Conservation (phyloP, 164 flowering plant genomes). For the Vitis rupestris region DNA sequence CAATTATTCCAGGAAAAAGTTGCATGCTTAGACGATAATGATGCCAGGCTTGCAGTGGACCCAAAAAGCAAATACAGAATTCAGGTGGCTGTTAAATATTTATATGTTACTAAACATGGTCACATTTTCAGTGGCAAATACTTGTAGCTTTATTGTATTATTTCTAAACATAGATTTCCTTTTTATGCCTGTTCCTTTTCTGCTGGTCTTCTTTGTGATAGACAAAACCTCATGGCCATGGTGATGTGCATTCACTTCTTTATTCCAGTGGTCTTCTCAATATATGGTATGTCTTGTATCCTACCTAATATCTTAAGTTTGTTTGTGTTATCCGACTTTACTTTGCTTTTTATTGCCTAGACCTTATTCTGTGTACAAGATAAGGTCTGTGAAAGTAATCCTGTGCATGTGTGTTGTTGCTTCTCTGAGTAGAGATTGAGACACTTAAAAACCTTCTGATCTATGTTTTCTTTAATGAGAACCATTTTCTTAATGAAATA, state of each 20-base stretch:
- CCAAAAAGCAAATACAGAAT: constrained; percentile 73
- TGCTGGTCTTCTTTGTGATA: constrained; percentile 21
- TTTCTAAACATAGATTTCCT: background rate
- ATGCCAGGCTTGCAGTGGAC: constrained; percentile 92
- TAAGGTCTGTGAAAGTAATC: background rate
- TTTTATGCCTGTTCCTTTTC: constrained; percentile 2
- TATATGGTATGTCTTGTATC: constrained; percentile 50
- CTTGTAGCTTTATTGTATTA: background rate
- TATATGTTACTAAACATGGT: background rate
- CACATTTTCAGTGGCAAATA: background rate
- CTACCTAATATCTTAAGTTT: constrained; percentile 2
- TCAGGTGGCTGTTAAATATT: constrained; percentile 51
- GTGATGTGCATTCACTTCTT: constrained; percentile 96
- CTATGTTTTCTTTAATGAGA: too few relatives aligned
- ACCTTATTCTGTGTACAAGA: background rate
- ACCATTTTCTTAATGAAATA: background rate
- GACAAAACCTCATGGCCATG: constrained; percentile 99
- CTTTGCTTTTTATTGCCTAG: background rate
- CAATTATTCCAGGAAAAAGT: constrained; percentile 79
- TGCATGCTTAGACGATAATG: constrained; percentile 94
- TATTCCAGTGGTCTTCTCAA: constrained; percentile 84
- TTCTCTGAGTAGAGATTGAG: background rate
- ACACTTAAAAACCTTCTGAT: background rate
- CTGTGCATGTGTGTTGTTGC: background rate
- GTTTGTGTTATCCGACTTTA: background rate